Conservation (phyloP, 2,329 filamentous ascomycete genomes). For the Knoxdaviesia capensis region DNA sequence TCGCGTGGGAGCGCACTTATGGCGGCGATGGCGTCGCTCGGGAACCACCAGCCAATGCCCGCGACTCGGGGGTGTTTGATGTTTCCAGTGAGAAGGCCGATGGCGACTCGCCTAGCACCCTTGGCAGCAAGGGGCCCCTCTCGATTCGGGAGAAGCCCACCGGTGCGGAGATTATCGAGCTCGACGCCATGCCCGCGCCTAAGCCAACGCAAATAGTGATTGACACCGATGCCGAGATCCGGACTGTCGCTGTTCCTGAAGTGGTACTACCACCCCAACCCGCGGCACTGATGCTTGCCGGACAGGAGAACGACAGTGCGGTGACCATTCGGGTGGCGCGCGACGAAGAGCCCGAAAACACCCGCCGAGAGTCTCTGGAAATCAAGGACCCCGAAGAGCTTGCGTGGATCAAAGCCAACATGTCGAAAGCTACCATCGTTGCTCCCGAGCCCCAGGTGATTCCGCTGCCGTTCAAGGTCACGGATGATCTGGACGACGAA, state of each 20-base stretch:
- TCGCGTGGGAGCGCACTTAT: constrained; percentile 61
- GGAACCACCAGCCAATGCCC: constrained; percentile 10
- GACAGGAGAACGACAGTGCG: constrained; percentile 15
- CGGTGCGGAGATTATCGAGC: constrained; percentile 1
- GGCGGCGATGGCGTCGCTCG: constrained; percentile 23
- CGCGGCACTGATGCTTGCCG: constrained; percentile 19
- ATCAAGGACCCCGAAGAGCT: constrained; percentile 4
- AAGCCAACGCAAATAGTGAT: neutral
- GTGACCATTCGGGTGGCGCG: constrained; percentile 32
- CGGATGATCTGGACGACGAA: constrained; percentile 19
- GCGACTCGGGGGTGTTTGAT: constrained; percentile 30
- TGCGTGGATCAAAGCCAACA: constrained; percentile 1
- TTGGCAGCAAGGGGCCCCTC: constrained; percentile 7
- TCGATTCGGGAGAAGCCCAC: neutral
- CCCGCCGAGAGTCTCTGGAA: constrained; percentile 3
- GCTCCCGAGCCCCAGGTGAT: constrained; percentile 32
- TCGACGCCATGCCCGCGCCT: neutral
- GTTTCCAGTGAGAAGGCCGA: constrained; percentile 23
- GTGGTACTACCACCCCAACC: constrained; percentile 4
- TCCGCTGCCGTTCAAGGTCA: constrained; percentile 45
- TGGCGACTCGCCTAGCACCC: neutral
- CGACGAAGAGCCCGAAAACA: constrained; percentile 21
- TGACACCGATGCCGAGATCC: neutral
- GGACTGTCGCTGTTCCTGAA: neutral
- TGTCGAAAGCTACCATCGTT: constrained; percentile 11